Evolutionary conservation across 129 eudicot species (phyloP).

Genomic region (Logfia minima): DNA sequence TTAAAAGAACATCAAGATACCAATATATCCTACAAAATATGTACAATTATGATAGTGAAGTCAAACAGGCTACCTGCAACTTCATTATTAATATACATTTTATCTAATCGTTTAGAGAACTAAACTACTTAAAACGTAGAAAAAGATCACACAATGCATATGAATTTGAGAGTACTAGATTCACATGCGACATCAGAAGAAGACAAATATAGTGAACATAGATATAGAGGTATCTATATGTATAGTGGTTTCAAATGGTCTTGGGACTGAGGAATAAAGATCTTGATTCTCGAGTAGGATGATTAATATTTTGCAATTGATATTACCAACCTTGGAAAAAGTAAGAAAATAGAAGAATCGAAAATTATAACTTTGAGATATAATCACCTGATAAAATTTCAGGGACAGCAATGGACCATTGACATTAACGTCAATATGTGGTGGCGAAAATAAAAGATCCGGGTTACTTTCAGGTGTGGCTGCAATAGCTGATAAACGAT

Average conservation of each 20-base stretch:
- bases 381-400: slow-evolving; percentile 81
- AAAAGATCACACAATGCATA: slow-evolving; percentile 7
- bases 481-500: slow-evolving; percentile 88
- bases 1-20: slow-evolving; percentile 24
- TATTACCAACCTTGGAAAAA: slow-evolving; percentile 15
- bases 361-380: slow-evolving; percentile 8
- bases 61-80: not conserved
- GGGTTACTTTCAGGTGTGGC: slow-evolving; percentile 68
- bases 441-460: slow-evolving; percentile 79
- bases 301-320: not conserved
- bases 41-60: not conserved
- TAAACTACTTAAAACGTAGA: slow-evolving; percentile 1
- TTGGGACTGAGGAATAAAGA: slow-evolving; percentile 15
- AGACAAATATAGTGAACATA: too few relatives aligned
- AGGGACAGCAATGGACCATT: slow-evolving; percentile 66
- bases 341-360: not conserved
- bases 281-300: slow-evolving; percentile 7
- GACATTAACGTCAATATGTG: slow-evolving; percentile 70
- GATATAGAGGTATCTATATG: too few relatives aligned
- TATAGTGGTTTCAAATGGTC: not conserved
- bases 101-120: not conserved
- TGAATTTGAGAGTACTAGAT: not conserved
- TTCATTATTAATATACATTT: not conserved
- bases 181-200: not conserved
- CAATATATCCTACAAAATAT: slow-evolving; percentile 14